Percentiles rank a stretch among this genome's conserved stretches.
Evolutionary conservation across 495 filamentous ascomycete species (phyloP).

Genomic region (Talaromyces borbonicus): DNA sequence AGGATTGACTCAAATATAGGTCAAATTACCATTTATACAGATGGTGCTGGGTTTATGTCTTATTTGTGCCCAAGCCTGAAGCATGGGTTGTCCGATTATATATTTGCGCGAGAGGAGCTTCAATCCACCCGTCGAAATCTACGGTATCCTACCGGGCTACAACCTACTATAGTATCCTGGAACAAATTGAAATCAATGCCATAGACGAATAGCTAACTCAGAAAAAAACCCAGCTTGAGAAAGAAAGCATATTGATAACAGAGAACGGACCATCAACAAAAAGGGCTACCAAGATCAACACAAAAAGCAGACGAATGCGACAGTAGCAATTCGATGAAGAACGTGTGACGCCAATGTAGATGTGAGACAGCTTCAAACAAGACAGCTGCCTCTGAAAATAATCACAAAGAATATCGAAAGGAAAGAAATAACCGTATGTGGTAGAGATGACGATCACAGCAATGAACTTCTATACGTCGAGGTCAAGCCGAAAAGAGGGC

Average conservation of each 20-base stretch:
- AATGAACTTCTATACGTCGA: neutral
- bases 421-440: neutral
- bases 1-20: too few relatives aligned
- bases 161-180: too few relatives aligned
- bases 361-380: neutral
- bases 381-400: slow-evolving; percentile 3
- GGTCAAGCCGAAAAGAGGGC: neutral
- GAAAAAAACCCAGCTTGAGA: too few relatives aligned
- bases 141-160: too few relatives aligned
- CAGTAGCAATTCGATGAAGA: neutral
- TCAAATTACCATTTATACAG: too few relatives aligned
- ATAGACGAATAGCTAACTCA: neutral
- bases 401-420: slow-evolving; percentile 6
- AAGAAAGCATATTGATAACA: neutral
- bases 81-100: too few relatives aligned
- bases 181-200: neutral
- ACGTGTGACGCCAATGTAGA: slow-evolving; percentile 5
- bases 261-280: slow-evolving; percentile 2
- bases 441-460: neutral
- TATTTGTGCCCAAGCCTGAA: too few relatives aligned
- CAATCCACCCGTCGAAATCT: too few relatives aligned
- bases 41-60: too few relatives aligned
- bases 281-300: slow-evolving; percentile 9
- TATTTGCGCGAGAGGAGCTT: too few relatives aligned
- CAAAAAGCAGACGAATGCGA: slow-evolving; percentile 2